Percentiles rank a stretch among this genome's conserved stretches.
Evolutionary conservation across 768 basidiomycete genomes (phyloP).

Genomic region (Boletus sp.): DNA sequence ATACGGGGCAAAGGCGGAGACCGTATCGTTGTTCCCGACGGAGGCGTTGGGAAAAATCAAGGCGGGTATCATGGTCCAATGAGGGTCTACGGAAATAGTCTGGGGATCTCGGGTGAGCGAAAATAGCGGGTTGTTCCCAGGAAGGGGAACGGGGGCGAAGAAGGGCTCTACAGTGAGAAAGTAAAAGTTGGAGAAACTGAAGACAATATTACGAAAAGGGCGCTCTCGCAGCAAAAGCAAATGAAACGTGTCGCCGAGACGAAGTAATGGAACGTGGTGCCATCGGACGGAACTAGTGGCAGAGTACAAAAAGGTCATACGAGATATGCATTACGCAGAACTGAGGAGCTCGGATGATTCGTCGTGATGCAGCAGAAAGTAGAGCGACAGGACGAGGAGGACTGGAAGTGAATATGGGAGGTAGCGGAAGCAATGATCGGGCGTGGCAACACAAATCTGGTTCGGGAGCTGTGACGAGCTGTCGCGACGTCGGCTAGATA

Average conservation of each 20-base stretch:
- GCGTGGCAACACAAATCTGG: conserved; percentile 12
- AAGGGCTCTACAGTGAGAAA: conserved; percentile 16
- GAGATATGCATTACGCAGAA: not conserved
- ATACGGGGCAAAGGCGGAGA: not conserved
- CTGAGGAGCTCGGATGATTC: conserved; percentile 6
- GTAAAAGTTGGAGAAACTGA: not conserved
- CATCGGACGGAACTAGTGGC: conserved; percentile 18
- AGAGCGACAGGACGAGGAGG: not conserved
- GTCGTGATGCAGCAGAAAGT: conserved; percentile 2
- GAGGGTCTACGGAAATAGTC: conserved; percentile 4
- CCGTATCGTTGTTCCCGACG: not conserved
- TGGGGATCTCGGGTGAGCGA: conserved; percentile 16
- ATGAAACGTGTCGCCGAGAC: not conserved
- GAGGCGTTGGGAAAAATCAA: not conserved
- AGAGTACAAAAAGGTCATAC: not conserved
- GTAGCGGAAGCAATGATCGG: conserved; percentile 14
- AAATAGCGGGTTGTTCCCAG: conserved; percentile 9
- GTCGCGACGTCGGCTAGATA: conserved; percentile 31
- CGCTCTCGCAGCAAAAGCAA: not conserved
- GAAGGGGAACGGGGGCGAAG: conserved; percentile 5
- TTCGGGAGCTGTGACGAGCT: conserved; percentile 10
- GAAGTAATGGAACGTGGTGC: conserved; percentile 1
- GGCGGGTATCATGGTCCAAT: conserved; percentile 10
- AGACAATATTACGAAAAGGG: conserved; percentile 6
- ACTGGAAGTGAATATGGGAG: not conserved